These are phyloP conservation scores for Saccharomyces hybrid DNA, from an alignment of 1,139 yeast genomes.

Conservation along the genomic window DNA sequence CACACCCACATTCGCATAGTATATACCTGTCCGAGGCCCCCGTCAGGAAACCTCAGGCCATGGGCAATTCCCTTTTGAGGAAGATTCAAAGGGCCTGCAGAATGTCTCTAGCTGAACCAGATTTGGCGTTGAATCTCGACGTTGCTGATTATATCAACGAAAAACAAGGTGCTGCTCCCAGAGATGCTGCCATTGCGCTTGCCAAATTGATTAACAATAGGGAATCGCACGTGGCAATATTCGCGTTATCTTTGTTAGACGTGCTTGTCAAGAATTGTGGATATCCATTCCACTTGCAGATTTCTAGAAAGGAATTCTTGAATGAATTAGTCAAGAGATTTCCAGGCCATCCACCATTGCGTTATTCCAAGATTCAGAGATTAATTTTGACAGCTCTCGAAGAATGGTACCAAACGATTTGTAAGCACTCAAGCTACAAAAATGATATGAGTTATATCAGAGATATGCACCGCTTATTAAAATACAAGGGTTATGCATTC, in stretches of 20 bases:
- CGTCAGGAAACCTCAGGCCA: constrained; percentile 17
- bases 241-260: constrained; percentile 56
- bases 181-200: constrained; percentile 85
- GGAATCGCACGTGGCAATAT: constrained; percentile 63
- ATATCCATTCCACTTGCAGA: constrained; percentile 89
- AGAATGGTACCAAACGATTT: constrained; percentile 93
- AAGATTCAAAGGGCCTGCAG: constrained; percentile 80
- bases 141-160: constrained; percentile 88
- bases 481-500: constrained; percentile 79
- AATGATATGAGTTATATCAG: constrained; percentile 86
- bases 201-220: constrained; percentile 74
- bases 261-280: constrained; percentile 95
- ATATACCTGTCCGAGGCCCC: constrained; percentile 24
- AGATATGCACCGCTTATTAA: constrained; percentile 86
- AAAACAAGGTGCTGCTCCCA: constrained; percentile 79
- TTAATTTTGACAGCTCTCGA: constrained; percentile 81
- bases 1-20: constrained; percentile 11
- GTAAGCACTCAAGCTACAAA: constrained; percentile 79
- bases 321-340: constrained; percentile 86
- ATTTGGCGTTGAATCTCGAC: constrained; percentile 75
- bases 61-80: constrained; percentile 39
- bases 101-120: constrained; percentile 75
- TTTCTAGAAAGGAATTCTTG: constrained; percentile 85
- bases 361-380: constrained; percentile 72
- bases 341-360: constrained; percentile 86